Percentiles rank a stretch among this genome's conserved stretches.
These are phyloP conservation scores for Crucibulum laeve DNA, from an alignment of 768 basidiomycete species.

Conservation along the genomic window DNA sequence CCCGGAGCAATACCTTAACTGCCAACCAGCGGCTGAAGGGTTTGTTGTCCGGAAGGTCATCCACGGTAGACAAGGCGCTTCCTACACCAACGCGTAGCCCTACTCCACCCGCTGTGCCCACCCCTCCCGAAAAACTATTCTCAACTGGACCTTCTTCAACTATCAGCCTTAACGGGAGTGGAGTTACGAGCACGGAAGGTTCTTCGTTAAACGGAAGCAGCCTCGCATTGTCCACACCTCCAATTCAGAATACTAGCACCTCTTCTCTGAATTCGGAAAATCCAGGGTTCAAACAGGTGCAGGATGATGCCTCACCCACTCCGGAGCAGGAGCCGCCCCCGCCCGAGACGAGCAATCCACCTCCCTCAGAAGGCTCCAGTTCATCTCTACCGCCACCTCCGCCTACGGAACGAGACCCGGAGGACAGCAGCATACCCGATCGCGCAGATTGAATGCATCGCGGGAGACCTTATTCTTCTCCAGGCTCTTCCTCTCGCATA, in stretches of 20 bases:
- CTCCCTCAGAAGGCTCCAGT: background rate
- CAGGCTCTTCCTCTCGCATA: too few species aligned
- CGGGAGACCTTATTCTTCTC: too few species aligned
- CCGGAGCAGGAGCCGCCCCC: background rate
- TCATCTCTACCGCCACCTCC: background rate
- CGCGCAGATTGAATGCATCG: too few species aligned
- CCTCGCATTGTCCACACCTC: slow-evolving; percentile 12
- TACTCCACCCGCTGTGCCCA: slow-evolving; percentile 18
- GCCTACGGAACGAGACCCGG: too few species aligned
- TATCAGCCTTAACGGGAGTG: slow-evolving; percentile 8
- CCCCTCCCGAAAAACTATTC: slow-evolving; percentile 3
- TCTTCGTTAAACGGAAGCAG: slow-evolving; percentile 7
- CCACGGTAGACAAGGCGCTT: slow-evolving; percentile 31
- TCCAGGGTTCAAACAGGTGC: slow-evolving; percentile 7
- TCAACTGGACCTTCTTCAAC: slow-evolving; percentile 11
- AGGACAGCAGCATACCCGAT: too few species aligned
- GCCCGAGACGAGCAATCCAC: background rate
- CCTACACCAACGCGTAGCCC: slow-evolving; percentile 18
- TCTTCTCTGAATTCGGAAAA: background rate
- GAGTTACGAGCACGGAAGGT: slow-evolving; percentile 1
- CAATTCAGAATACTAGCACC: slow-evolving; percentile 7
- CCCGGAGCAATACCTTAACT: slow-evolving; percentile 31
- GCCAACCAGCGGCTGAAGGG: slow-evolving; percentile 48
- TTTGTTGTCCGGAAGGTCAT: slow-evolving; percentile 32
- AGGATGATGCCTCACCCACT: background rate